Evolutionary conservation across 2,329 filamentous ascomycete genomes (phyloP), one percentile per base, ranked within the genome.

Genomic region (Pseudogymnoascus pannorum): DNA sequence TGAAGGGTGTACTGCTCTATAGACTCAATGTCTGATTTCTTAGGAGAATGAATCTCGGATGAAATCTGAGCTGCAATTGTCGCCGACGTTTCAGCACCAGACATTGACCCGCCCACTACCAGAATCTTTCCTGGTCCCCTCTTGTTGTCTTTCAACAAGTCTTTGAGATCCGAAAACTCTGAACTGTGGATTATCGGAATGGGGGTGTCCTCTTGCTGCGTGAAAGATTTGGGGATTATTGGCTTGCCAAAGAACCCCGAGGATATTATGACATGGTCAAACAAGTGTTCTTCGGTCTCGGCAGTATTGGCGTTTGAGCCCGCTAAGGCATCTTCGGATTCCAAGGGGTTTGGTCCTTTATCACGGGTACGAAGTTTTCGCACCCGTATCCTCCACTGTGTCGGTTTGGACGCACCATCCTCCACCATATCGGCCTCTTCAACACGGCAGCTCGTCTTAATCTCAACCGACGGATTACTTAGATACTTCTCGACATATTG

Each of bases 31-130:
- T 67, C 60, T 29, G 72, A 77, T 1, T 73, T 63, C 0, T 73
- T 74, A 0, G 85, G 81, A 0, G 82, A 80, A 70, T 87, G 77
- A 11, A 74, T 72, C 2, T 81, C 80, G 5, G 85, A 85, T 0
- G 89, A 92, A 1, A 93, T 72, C 64, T 92, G 85, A 4, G 84
- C 79, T 9, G 88, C 89, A 58, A 92, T 82, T 1, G 86, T 85
- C 8, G 84, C 86, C 0, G 89, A 87, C 57, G 87, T 87, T 75
- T 95, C 91, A 4, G 89, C 83, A 0, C 89, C 90, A 2, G 89
- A 93, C 81, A 94, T 92, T 68, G 92, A 89, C 0, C 89, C 90
- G 0, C 91, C 91, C 1, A 92, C 83, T 0, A 95, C 78, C 1
- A 91, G 77, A 14, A 94, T 84, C 68, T 86, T 89, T 1, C 78